Evolutionary conservation across 306 rosid genomes (phyloP), one percentile per base, ranked within the genome.

Genomic region (Pyrus betulifolia): DNA sequence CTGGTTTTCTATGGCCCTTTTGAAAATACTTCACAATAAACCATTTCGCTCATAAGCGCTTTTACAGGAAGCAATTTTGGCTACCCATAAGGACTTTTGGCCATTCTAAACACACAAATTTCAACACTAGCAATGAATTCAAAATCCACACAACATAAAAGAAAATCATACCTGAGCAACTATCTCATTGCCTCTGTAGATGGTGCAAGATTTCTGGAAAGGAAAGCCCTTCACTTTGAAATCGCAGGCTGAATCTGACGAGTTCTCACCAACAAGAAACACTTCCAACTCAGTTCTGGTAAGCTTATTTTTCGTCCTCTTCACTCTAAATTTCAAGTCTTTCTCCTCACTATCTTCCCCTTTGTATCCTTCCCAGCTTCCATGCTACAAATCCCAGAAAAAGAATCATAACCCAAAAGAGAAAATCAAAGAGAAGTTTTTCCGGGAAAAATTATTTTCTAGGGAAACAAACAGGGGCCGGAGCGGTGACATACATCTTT

Each of bases 351-450:
- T 79, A 4, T 63, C 80, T 4, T 63, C 85, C 69, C 91, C 97
- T 75, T 79, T 89, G 5, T 80, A 92, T 75, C 97, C 93, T 78
- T 84, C 82, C 98, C 98, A 95, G 76, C 63, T 77, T 33, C 94
- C 93, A 63, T 75, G 80, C 97, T 95, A 52, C 74, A 62, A 75
- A 61, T 77, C 60, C 85, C 69, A 69, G 27, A 42, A 23, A 11
- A 27, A 55, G 28, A 75, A 67, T 25, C 69, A 59, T 30, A 54
- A n/a, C 46, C 55, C 15, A 46, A 49, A 31, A 7, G 8, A 11
- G 11, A 49, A 14, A 15, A 15, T 4, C 67, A 35, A 12, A 13
- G 5, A 28, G 25, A 33, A 12, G 55, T 49, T 15, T 1, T 11
- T 54, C 60, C 38, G 5, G 8, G 58, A 27, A 55, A 44, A 55